A percentile compares a stretch with the other conserved stretches of the same genome.
These are phyloP conservation scores for Scenedesmus sp. DNA, from an alignment of 163 green algal species.

Conservation along the genomic window DNA sequence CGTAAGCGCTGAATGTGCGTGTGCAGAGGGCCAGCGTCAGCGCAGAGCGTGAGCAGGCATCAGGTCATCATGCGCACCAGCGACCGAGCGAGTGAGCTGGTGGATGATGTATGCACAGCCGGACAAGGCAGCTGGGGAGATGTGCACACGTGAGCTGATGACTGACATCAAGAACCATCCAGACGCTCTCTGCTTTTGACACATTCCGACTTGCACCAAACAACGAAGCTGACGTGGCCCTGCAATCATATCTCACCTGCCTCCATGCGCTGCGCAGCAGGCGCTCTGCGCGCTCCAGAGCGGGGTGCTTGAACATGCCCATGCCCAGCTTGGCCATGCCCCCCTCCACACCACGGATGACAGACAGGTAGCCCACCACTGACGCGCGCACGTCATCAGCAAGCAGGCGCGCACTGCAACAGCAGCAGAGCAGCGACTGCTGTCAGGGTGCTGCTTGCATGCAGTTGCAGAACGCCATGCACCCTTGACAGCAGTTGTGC, in stretches of 20 bases:
- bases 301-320: constrained; percentile 54
- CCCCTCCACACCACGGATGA: constrained; percentile 88
- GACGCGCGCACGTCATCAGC: constrained; percentile 92
- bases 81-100: too few species aligned
- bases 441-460: neutral
- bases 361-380: constrained; percentile 90
- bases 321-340: constrained; percentile 68
- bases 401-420: constrained; percentile 82
- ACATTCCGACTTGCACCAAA: too few species aligned
- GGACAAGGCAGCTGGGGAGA: too few species aligned
- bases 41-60: too few species aligned
- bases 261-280: constrained; percentile 65
- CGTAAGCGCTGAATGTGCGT: too few species aligned
- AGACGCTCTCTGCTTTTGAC: too few species aligned
- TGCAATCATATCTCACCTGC: constrained; percentile 51
- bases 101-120: too few species aligned
- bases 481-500: too few species aligned
- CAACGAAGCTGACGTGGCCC: neutral
- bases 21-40: too few species aligned
- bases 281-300: constrained; percentile 72
- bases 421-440: neutral
- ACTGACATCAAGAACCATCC: too few species aligned
- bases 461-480: neutral
- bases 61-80: too few species aligned
- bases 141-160: too few species aligned